Conservation (phyloP, 495 filamentous ascomycete genomes). For the Aspergillus bertholletiae region DNA sequence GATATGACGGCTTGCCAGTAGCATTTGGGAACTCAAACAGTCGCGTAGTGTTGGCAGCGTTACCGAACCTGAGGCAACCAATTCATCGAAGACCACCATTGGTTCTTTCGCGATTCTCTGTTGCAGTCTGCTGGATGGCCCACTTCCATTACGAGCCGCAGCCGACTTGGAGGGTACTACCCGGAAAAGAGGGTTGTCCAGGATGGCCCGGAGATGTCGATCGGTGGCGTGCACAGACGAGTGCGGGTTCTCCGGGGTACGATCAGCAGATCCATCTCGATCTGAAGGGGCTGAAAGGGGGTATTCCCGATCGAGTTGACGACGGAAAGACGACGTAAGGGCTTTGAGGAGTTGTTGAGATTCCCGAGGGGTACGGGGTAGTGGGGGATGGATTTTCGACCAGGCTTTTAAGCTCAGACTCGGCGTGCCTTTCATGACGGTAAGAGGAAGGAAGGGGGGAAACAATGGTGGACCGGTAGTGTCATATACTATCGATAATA, state of each 20-base stretch:
- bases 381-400: slow-evolving; percentile 66
- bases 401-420: slow-evolving; percentile 42
- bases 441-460: not conserved
- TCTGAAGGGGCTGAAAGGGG: slow-evolving; percentile 33
- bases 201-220: slow-evolving; percentile 58
- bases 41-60: slow-evolving; percentile 13
- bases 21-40: slow-evolving; percentile 35
- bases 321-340: slow-evolving; percentile 73
- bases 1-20: slow-evolving; percentile 20
- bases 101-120: slow-evolving; percentile 29
- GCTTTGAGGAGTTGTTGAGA: slow-evolving; percentile 64
- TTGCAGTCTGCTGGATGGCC: slow-evolving; percentile 6
- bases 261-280: slow-evolving; percentile 7
- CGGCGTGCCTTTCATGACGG: slow-evolving; percentile 39
- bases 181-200: slow-evolving; percentile 64
- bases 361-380: slow-evolving; percentile 61
- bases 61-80: slow-evolving; percentile 36
- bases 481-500: not conserved
- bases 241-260: slow-evolving; percentile 16
- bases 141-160: slow-evolving; percentile 3
- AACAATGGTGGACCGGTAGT: not conserved
- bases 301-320: slow-evolving; percentile 66
- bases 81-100: slow-evolving; percentile 39
- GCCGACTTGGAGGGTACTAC: slow-evolving; percentile 26
- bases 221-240: slow-evolving; percentile 41